Percentiles rank a stretch among this genome's conserved stretches.
Conservation (phyloP, 1,284 basidiomycete genomes). For the Cryptococcus neoformans region DNA sequence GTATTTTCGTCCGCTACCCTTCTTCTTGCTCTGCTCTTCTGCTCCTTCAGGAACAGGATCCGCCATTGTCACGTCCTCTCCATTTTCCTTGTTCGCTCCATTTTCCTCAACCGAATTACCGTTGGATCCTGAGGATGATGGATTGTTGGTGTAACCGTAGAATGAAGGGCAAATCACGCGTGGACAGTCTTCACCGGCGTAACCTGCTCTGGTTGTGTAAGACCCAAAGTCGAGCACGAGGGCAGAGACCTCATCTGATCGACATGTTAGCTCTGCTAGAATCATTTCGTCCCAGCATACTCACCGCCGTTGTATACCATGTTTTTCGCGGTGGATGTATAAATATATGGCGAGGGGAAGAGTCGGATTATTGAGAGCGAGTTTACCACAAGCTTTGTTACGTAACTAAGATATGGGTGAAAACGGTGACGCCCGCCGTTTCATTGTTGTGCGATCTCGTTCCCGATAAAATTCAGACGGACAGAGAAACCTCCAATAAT, state of each 20-base stretch:
- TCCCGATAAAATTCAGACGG: too few relatives aligned
- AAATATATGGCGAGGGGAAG: not conserved
- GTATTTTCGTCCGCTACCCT: conserved; percentile 56
- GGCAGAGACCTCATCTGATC: conserved; percentile 67
- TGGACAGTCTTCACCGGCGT: conserved; percentile 95
- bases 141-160: conserved; percentile 68
- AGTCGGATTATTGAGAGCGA: not conserved
- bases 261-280: not conserved
- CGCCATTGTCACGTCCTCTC: conserved; percentile 33
- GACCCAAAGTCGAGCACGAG: conserved; percentile 93
- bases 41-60: conserved; percentile 15
- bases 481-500: not conserved
- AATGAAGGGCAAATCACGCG: conserved; percentile 86
- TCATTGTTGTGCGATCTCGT: not conserved
- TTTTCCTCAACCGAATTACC: conserved; percentile 19
- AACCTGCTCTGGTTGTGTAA: conserved; percentile 85
- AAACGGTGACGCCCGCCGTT: not conserved
- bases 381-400: not conserved
- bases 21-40: conserved; percentile 49
- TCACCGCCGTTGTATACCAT: conserved; percentile 50
- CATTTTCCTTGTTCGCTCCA: conserved; percentile 53
- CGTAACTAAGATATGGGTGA: not conserved
- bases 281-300: not conserved
- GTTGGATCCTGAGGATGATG: conserved; percentile 16
- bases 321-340: conserved; percentile 3